Evolutionary conservation across 2,329 filamentous ascomycete species (phyloP).

Genomic region (Alternaria solani): DNA sequence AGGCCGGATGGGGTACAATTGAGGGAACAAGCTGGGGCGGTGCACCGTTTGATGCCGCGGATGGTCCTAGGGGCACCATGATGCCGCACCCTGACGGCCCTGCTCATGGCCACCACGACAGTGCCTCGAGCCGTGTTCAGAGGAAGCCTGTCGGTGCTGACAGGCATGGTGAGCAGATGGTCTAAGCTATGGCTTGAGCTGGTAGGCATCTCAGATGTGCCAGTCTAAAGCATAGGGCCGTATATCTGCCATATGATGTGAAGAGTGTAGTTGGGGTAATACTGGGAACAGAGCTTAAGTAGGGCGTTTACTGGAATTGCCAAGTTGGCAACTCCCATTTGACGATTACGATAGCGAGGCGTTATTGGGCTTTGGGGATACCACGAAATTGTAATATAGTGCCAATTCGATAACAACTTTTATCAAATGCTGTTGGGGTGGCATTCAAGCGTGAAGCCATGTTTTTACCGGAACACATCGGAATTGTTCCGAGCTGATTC

Average conservation of each 20-base stretch:
- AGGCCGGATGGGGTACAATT: constrained; percentile 66
- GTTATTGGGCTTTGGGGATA: background rate
- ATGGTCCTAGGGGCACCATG: constrained; percentile 48
- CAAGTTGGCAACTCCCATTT: background rate
- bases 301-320: background rate
- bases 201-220: background rate
- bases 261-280: background rate
- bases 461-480: background rate
- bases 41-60: constrained; percentile 55
- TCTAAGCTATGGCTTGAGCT: constrained; percentile 1
- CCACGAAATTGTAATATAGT: background rate
- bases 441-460: background rate
- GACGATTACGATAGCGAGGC: constrained; percentile 1
- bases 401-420: background rate
- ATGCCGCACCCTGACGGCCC: constrained; percentile 39
- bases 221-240: background rate
- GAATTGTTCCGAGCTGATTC: background rate
- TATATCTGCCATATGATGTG: background rate
- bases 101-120: constrained; percentile 28
- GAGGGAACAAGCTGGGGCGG: constrained; percentile 52
- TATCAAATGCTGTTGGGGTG: background rate
- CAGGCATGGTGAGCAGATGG: constrained; percentile 19
- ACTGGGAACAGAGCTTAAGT: background rate
- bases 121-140: constrained; percentile 33
- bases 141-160: constrained; percentile 41